phyloP scores from a whole-genome alignment of 305 asterid species.

The Coffea humblotiana region DNA sequence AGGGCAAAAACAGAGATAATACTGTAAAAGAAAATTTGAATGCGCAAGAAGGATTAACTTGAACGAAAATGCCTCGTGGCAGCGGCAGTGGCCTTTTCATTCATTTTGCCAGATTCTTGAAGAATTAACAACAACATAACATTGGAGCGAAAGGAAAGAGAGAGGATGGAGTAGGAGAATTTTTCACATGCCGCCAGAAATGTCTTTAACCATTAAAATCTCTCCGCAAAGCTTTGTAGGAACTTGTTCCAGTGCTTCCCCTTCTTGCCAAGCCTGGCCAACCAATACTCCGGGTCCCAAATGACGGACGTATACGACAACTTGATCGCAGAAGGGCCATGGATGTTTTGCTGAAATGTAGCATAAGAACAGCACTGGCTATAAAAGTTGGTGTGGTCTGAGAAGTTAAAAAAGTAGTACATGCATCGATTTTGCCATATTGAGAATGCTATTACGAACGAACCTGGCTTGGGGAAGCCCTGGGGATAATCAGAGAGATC shows the following conservation, averaged over 20 bases:
- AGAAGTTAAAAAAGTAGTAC: no score
- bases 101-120: no score
- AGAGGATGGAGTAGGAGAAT: not conserved
- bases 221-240: constrained; percentile 75
- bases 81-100: no score
- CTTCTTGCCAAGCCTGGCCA: constrained; percentile 94
- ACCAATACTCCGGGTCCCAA: constrained; percentile 82
- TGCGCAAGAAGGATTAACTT: no score
- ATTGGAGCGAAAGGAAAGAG: no score
- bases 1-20: no score
- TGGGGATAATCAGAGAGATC: constrained; percentile 57
- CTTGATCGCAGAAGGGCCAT: constrained; percentile 79
- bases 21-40: no score
- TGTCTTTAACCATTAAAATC: constrained; percentile 77
- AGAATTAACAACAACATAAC: not conserved
- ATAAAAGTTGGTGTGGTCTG: no score
- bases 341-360: constrained; percentile 61
- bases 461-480: constrained; percentile 82
- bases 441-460: not conserved
- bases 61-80: no score
- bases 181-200: constrained; percentile 10
- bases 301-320: constrained; percentile 68
- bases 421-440: not conserved
- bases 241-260: constrained; percentile 59
- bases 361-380: no score